Evolutionary conservation across 2,329 filamentous ascomycete genomes (phyloP).

Genomic region (Ascochyta rabiei): DNA sequence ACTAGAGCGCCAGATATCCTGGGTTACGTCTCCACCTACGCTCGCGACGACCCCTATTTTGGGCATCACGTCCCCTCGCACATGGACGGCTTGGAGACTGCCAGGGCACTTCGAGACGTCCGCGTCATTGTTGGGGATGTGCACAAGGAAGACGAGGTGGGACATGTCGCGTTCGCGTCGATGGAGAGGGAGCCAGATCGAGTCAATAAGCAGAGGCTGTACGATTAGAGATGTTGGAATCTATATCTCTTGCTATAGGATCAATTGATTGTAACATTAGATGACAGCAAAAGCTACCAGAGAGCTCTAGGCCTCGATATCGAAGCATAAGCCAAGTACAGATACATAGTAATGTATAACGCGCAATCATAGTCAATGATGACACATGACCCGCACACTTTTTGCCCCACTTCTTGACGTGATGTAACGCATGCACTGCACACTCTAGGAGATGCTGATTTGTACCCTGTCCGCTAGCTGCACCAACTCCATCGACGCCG

Average conservation of each 20-base stretch:
- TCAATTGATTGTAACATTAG: neutral
- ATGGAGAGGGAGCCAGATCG: neutral
- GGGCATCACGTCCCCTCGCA: neutral
- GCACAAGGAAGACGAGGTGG: neutral
- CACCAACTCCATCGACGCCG: no score
- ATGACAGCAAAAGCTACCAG: neutral
- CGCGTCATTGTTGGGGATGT: constrained; percentile 9
- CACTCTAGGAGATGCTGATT: no score
- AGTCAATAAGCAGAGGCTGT: neutral
- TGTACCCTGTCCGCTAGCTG: no score
- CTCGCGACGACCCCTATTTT: neutral
- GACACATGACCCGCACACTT: no score
- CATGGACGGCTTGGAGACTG: constrained; percentile 1
- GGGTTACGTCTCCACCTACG: constrained; percentile 8
- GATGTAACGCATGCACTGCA: no score
- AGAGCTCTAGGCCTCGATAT: neutral
- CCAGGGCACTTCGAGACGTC: neutral
- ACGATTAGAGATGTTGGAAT: neutral
- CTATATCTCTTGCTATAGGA: neutral
- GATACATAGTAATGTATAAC: no score
- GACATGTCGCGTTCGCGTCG: constrained; percentile 8
- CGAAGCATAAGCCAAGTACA: neutral
- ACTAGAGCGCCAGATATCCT: constrained; percentile 7
- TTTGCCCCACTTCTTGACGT: no score
- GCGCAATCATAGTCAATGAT: neutral